Base-by-base conservation (phyloP, 2,329 filamentous ascomycete species). In the Neoascochyta sp. region DNA sequence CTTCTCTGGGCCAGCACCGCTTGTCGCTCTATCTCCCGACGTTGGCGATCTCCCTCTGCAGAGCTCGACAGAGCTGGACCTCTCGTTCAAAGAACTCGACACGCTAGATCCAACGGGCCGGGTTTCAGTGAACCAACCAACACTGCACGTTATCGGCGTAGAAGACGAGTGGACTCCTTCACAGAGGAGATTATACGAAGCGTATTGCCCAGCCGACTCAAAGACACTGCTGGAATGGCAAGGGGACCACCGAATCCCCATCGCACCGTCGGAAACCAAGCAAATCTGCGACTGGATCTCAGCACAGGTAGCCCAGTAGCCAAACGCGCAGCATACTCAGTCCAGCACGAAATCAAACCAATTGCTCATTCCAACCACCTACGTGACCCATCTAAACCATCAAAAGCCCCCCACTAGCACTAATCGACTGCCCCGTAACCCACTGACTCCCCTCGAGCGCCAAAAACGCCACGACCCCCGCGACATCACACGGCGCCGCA, bases 381-480 rank as follows among this genome's bases (percentile, higher is more conserved):
- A n/a, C 8, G 22, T 12, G n/a, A 23, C 10, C 9, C 10, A 23
- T 9, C 14, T 9, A 23, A 5, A 23, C 5, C 22, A 23, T 23
- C 22, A 23, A 23, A 3, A 23, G 11, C 5, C 22, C 22, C 4
- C 22, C 22, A 7, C 11, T 23, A 3, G 22, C 22, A 9, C 22
- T 23, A 13, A 23, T 9, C 22, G 22, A 23, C 11, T 23, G 22
- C 22, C 84, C 84, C 0, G 83, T 88, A 56, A 76, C 78, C 82
- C 82, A 88, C 9, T 66, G 71, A 10, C 74, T 71, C 54, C 88
- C 83, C 7, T 68, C 65, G 2, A 73, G 74, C 54, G 81, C 84
- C 20, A 86, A 60, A 81, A 86, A 86, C 3, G 74, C 80, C 11
- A 86, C 78, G 7, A 84, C 73, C 1, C 81, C 83, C 1, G 81